Percentiles rank a stretch among this genome's conserved stretches.
phyloP scores from a whole-genome alignment of 495 filamentous ascomycete genomes.

The Sporormia fimetaria region DNA sequence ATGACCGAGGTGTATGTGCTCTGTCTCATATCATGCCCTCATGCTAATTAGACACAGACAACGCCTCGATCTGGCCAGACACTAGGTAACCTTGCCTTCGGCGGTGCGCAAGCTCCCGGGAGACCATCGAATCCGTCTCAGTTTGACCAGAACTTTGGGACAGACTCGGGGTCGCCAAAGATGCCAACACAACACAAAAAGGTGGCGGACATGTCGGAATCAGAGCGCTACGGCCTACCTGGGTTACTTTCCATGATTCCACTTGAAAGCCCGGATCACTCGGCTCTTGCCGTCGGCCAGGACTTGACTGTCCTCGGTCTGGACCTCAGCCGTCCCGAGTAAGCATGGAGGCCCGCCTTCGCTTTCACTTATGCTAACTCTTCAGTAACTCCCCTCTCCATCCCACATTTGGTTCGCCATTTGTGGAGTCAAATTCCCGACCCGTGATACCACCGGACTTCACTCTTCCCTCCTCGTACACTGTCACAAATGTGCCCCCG shows the following conservation, averaged over 20 bases:
- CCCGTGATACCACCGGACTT: slow-evolving; percentile 64
- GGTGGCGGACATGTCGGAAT: slow-evolving; percentile 62
- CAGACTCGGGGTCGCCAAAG: slow-evolving; percentile 34
- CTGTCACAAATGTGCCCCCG: slow-evolving; percentile 73
- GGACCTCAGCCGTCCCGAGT: slow-evolving; percentile 71
- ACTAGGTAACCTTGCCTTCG: slow-evolving; percentile 9
- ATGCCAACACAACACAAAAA: slow-evolving; percentile 44
- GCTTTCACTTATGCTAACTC: slow-evolving; percentile 11
- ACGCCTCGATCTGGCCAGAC: slow-evolving; percentile 11
- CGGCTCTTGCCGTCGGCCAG: slow-evolving; percentile 61
- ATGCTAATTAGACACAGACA: slow-evolving; percentile 4
- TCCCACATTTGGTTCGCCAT: slow-evolving; percentile 57
- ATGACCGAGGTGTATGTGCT: slow-evolving; percentile 28
- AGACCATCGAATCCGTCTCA: slow-evolving; percentile 16
- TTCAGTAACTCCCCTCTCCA: slow-evolving; percentile 44
- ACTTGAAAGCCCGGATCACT: slow-evolving; percentile 64
- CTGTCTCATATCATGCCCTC: neutral
- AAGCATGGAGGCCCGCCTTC: slow-evolving; percentile 28
- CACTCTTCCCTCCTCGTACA: slow-evolving; percentile 70
- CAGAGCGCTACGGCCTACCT: slow-evolving; percentile 70
- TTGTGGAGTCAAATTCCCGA: slow-evolving; percentile 49
- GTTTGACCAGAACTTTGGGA: slow-evolving; percentile 32
- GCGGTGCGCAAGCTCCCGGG: slow-evolving; percentile 11
- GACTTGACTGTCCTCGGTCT: slow-evolving; percentile 67
- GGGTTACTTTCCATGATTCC: slow-evolving; percentile 70